Evolutionary conservation across 495 filamentous ascomycete species (phyloP).

Genomic region (Aspergillus hancockii): DNA sequence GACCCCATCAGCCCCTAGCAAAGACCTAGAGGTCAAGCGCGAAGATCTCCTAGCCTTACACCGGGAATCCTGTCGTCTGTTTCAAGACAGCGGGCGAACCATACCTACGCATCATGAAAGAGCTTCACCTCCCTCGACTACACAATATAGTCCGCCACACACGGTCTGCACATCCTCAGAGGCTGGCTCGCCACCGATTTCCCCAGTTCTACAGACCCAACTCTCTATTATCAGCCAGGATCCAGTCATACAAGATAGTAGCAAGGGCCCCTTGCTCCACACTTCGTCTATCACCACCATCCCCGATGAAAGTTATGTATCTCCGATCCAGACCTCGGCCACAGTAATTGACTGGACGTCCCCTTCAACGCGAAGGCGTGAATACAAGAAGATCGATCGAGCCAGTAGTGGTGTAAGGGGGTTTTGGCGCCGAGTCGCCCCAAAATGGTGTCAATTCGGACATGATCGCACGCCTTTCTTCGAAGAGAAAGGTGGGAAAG

Average conservation of each 20-base stretch:
- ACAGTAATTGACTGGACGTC: slow-evolving; percentile 55
- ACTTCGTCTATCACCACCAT: slow-evolving; percentile 24
- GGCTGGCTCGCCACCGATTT: slow-evolving; percentile 15
- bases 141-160: neutral
- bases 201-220: slow-evolving; percentile 12
- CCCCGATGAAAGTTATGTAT: slow-evolving; percentile 21
- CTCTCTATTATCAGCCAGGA: slow-evolving; percentile 10
- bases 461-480: slow-evolving; percentile 41
- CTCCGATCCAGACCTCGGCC: slow-evolving; percentile 36
- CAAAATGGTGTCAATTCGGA: slow-evolving; percentile 39
- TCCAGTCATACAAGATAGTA: neutral
- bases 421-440: slow-evolving; percentile 45
- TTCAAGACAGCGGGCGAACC: slow-evolving; percentile 29
- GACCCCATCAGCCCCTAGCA: slow-evolving; percentile 30
- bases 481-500: slow-evolving; percentile 41
- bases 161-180: slow-evolving; percentile 15
- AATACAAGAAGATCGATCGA: slow-evolving; percentile 53
- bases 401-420: slow-evolving; percentile 48
- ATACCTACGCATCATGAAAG: slow-evolving; percentile 1
- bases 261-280: slow-evolving; percentile 3
- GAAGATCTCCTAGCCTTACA: slow-evolving; percentile 46
- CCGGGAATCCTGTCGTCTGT: slow-evolving; percentile 48
- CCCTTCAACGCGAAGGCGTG: slow-evolving; percentile 43
- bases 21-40: slow-evolving; percentile 27
- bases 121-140: slow-evolving; percentile 11